Evolutionary conservation across 2,329 filamentous ascomycete genomes (phyloP), one percentile per base, ranked within the genome.

Genomic region (Paracoccidioides brasiliensis): DNA sequence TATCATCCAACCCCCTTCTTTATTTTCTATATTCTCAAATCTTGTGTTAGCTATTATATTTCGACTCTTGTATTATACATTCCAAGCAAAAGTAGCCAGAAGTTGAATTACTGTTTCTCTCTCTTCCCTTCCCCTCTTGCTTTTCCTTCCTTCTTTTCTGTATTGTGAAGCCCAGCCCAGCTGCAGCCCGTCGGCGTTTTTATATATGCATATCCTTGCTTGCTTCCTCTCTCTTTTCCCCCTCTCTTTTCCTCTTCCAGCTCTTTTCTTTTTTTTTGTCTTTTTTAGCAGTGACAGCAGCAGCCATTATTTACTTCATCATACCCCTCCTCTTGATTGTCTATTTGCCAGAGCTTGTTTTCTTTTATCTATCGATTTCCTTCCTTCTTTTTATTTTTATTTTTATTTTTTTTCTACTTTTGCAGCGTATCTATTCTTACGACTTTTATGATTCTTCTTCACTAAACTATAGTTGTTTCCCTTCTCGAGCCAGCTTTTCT

Each of bases 311-410:
- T 22, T 22, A 22, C 22, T 22, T 22, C 22, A 22, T 22, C 22
- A 22, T 22, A 22, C 22, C 22, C 22, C 22, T 22, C 22, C 22
- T 22, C 22, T 22, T 22, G 22, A 22, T 22, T 22, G 22, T 2
- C 22, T 22, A 22, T 22, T 22, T 22, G 22, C 22, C 22, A 22
- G 22, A 22, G 22, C 22, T 22, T 22, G 22, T 2, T 22, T 22
- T 22, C 22, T 22, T 22, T 22, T 22, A 22, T 22, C 22, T 22
- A 22, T 22, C 22, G 22, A 44, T 48, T 49, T 53, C 55, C 33
- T 49, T 57, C 53, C 49, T 45, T 55, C 58, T 54, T 56, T 60
- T 57, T 58, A 60, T 45, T 54, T 55, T 58, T 57, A 10, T 45
- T 53, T 44, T 59, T 57, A 60, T 54, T 60, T 55, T 51, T 55